These are phyloP conservation scores for Metschnikowia baotianmanensis DNA, from an alignment of 805 yeast species.

Conservation along the genomic window DNA sequence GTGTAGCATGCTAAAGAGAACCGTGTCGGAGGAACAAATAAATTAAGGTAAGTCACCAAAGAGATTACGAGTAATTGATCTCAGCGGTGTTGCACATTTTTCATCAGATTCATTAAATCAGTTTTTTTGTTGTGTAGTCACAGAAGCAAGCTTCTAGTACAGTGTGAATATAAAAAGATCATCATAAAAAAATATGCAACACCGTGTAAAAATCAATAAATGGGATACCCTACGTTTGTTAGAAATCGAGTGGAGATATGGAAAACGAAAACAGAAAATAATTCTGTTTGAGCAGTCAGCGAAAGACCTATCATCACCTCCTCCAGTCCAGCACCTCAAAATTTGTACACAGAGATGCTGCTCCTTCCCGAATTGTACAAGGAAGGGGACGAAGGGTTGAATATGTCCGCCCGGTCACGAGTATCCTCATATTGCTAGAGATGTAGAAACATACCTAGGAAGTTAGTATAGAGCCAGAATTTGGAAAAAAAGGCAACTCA, in stretches of 20 bases:
- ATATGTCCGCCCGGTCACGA: slow-evolving; percentile 55
- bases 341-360: slow-evolving; percentile 53
- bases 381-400: slow-evolving; percentile 34
- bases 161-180: slow-evolving; percentile 51
- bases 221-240: slow-evolving; percentile 11
- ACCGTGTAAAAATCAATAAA: slow-evolving; percentile 22
- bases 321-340: slow-evolving; percentile 43
- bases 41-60: too few relatives aligned
- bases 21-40: too few relatives aligned
- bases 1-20: too few relatives aligned
- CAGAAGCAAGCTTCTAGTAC: slow-evolving; percentile 41
- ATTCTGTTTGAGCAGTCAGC: slow-evolving; percentile 26
- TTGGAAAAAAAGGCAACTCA: slow-evolving; percentile 36
- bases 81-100: slow-evolving; percentile 5
- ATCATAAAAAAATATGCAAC: slow-evolving; percentile 33
- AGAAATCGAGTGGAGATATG: slow-evolving; percentile 1
- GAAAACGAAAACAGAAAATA: not conserved
- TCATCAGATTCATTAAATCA: slow-evolving; percentile 51
- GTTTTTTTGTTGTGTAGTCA: slow-evolving; percentile 40
- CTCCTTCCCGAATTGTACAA: slow-evolving; percentile 41
- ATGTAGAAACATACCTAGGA: slow-evolving; percentile 17
- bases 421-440: slow-evolving; percentile 37
- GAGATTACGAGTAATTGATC: not conserved
- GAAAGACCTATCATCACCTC: slow-evolving; percentile 53
- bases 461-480: slow-evolving; percentile 10